Base-by-base conservation (phyloP, 257 asterid genomes). In the Solanum sejunctum region DNA sequence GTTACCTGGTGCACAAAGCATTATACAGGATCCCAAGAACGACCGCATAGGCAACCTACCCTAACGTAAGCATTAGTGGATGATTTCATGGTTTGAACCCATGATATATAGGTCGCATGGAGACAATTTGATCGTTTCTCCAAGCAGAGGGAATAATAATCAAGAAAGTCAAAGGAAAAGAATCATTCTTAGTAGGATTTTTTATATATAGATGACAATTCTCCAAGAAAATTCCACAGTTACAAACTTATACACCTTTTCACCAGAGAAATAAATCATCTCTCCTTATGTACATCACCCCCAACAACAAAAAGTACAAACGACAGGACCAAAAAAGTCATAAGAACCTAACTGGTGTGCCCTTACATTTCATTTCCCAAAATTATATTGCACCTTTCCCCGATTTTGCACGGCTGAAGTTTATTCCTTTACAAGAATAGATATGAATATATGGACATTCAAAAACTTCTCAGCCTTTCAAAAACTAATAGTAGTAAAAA, bases 201-300 rank as follows among this genome's bases (percentile, higher is more conserved):
- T 36, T 10, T 52, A 55, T 52, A 54, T 36, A 28, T 28, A 69
- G 82, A 39, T 72, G 69, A 73, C 41, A 71, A 23, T 71, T 57
- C 55, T 26, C 21, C 23, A 77, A 39, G 28, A 23, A 75, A 77
- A 16, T 43, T 63, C 84, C 66, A 84, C 61, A 47, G 69, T 47
- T 73, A 61, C 87, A 85, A 85, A 64, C 47, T 85, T 51, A 58
- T 45, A 54, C 56, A 49, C 7, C 12, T 84, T 84, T 63, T 39
- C 36, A 58, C 47, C 70, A 71, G 78, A 84, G 77, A 84, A 78
- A 39, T 77, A 78, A 26, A 26, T 57, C 77, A 61, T 63, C 55
- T 75, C 85, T 52, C 55, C 80, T 63, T 78, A 79, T 85, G 69
- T 85, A 85, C 87, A 85, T 85, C 73, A 17, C 80, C 86, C 86